Evolutionary conservation across 2,329 filamentous ascomycete genomes (phyloP).

Genomic region (Geosmithia putterillii): DNA sequence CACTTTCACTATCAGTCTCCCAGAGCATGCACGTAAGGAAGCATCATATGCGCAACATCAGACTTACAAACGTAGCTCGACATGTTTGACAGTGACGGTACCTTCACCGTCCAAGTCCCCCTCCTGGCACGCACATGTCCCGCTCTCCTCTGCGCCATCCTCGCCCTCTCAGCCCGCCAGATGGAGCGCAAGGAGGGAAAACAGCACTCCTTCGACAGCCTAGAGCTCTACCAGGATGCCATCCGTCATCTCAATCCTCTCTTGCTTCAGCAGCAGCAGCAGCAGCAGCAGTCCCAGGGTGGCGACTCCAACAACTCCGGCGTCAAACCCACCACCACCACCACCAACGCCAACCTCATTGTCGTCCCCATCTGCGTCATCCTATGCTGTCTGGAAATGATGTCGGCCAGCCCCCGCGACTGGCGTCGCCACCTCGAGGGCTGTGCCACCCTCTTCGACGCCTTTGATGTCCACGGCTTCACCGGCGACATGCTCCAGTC

Average conservation of each 20-base stretch:
- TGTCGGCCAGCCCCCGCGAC: conserved; percentile 26
- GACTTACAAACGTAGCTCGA: conserved; percentile 27
- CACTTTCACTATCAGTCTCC: no score
- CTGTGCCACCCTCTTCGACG: conserved; percentile 41
- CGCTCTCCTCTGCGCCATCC: conserved; percentile 34
- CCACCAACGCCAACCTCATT: conserved; percentile 7
- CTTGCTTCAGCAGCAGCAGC: no score
- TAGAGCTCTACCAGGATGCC: conserved; percentile 42
- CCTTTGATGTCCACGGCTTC: conserved; percentile 40
- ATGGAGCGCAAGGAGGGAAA: conserved; percentile 34
- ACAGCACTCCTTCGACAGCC: conserved; percentile 33
- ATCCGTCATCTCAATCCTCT: conserved; percentile 28
- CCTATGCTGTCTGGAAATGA: conserved; percentile 28
- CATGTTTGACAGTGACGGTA: conserved; percentile 41
- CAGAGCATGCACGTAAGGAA: no score
- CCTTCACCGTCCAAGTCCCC: conserved; percentile 39
- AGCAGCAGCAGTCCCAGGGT: conserved; percentile 14
- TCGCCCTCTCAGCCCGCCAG: conserved; percentile 42
- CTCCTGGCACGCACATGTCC: conserved; percentile 32
- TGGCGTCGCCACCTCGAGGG: conserved; percentile 46
- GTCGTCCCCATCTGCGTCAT: conserved; percentile 25
- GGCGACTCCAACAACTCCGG: neutral
- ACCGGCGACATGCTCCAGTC: conserved; percentile 38
- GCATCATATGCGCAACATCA: neutral
- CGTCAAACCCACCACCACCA: neutral